Base-by-base conservation (phyloP, 139 green algal genomes). In the Coelastrella sp. region DNA sequence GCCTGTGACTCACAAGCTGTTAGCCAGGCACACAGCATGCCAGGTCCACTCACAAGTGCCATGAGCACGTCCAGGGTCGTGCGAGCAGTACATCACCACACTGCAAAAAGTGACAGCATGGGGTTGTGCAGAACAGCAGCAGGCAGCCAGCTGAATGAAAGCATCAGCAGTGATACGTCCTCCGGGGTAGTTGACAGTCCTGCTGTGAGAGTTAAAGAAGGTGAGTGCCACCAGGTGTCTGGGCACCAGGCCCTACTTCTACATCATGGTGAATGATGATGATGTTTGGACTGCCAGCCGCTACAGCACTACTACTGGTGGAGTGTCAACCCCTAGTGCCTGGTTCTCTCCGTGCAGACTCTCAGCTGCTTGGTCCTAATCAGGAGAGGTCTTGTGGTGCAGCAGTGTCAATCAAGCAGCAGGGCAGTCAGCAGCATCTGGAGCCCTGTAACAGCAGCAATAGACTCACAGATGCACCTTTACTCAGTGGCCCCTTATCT, bases 31-130 rank as follows among this genome's bases (percentile, higher is more conserved):
- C 49, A 19, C 19, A 81, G 66, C 84, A 24, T 57, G 49, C 35
- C 84, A 68, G 84, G 84, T 7, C 84, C 84, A 4, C 68, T 88
- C 6, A 88, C 84, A 7, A 88, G 84, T 68, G 84, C 35, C 49
- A 59, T 88, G 22, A 72, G 22, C 15, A 70, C 68, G 4, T 88
- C 84, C 22, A 75, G 59, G n/a, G 5, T 88, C 17, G 14, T 88
- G 84, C 66, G 84, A 22, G 20, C 84, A 15, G 84, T 88, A 19
- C 84, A 73, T 9, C 68, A 59, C 8, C 84, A 88, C 19, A 35
- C 66, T 15, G 11, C 66, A 27, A 73, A 68, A 49, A 68, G 66
- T 15, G 84, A 87, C 9, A 27, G 61, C 25, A 63, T 49, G 7
- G 68, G 27, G n/a, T n/a, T 12, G 35, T n/a, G 56, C 78, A 27